A percentile compares a stretch with the other conserved stretches of the same genome.
These are phyloP conservation scores for Saccharomycopsis oosterbeekiorum DNA, from an alignment of 805 yeast genomes.

Conservation along the genomic window DNA sequence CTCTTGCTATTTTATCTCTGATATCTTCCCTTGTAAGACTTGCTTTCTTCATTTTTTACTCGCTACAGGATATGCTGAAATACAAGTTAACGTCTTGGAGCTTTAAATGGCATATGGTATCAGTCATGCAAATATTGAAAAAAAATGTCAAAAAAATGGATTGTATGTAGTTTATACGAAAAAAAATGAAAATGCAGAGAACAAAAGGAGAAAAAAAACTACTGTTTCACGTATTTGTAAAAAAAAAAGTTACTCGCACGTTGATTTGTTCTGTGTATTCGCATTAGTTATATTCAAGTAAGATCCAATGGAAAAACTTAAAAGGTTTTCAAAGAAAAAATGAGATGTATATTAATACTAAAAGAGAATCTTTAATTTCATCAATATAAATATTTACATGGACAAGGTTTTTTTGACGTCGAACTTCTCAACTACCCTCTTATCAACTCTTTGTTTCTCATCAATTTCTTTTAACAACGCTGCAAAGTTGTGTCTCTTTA, in stretches of 20 bases:
- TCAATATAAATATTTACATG: neutral
- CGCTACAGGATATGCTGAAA: neutral
- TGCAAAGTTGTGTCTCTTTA: neutral
- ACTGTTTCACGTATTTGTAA: neutral
- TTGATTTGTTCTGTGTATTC: neutral
- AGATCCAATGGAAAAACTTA: neutral
- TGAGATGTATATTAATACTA: neutral
- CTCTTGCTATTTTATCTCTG: conserved; percentile 51
- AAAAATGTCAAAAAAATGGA: neutral
- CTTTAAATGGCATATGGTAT: too few species aligned
- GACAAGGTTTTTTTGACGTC: neutral
- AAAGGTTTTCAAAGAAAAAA: neutral
- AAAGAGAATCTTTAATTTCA: neutral
- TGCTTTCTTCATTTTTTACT: conserved; percentile 15
- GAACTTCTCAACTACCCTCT: neutral
- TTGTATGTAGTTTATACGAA: neutral
- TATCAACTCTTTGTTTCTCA: neutral
- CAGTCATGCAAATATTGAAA: neutral
- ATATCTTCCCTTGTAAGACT: conserved; percentile 37
- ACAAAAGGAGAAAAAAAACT: neutral
- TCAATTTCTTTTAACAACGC: neutral
- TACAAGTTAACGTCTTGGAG: too few species aligned
- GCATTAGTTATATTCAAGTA: neutral
- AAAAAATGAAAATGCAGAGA: neutral
- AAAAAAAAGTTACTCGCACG: neutral